Evolutionary conservation across 768 basidiomycete genomes (phyloP), one percentile per base, ranked within the genome.

Genomic region (Amylocystis lapponica): DNA sequence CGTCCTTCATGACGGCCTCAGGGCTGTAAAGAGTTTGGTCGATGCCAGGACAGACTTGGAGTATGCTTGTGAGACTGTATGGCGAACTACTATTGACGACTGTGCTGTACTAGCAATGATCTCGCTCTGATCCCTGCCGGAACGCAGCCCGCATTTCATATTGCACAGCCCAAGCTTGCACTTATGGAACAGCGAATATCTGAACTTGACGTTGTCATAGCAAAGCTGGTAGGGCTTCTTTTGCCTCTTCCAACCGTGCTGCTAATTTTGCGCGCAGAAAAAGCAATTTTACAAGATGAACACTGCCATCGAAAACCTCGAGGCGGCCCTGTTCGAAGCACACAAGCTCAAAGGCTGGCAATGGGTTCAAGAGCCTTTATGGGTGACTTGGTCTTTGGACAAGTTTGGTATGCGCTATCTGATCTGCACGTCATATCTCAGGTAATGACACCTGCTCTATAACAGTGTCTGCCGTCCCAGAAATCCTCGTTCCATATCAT

Each of bases 41-140:
- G 87, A 94, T 55, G 66, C 84, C 14, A 72, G 86, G 16, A 95
- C 91, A 13, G 86, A 90, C 56, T 72, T 95, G 48, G 84, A 90
- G 91, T 93, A 66, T 54, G 81, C 69, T 33, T 33, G 20, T 11
- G 23, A 30, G 10, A 11, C 36, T 35, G 11, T 19, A 26, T 39
- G 23, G 17, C 17, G 9, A 13, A 12, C 13, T 13, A 27, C 26
- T 13, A 9, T 45, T 14, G 22, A 30, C 8, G 5, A 22, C 35
- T 32, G 5, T 14, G 8, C 36, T 30, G 25, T 19, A 22, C 21
- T 53, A 88, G 86, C 53, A 90, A 91, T 59, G 69, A 70, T 27
- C 67, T 91, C 5, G 69, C 76, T 29, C 57, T 78, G 17, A 59
- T 80, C 12, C 75, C 79, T 5, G 47, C 53, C 3, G 70, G 75